A percentile compares a stretch with the other conserved stretches of the same genome.
Evolutionary conservation across 805 yeast genomes (phyloP).

Genomic region (Isabelozyma heimii): DNA sequence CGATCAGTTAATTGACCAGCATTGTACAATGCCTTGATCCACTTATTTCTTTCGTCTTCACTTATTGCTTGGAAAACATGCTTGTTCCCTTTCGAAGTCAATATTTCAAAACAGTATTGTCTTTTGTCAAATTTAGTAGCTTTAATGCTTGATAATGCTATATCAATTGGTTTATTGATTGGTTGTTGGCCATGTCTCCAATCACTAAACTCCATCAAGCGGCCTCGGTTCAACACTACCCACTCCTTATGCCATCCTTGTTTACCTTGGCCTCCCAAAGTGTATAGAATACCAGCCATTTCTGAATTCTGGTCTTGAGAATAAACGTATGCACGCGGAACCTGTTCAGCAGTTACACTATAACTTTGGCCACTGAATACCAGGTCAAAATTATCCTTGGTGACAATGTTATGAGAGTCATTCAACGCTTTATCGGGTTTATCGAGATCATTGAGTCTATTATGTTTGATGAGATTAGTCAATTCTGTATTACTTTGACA

Average conservation of each 20-base stretch:
- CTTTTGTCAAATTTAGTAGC: conserved; percentile 45
- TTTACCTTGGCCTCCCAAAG: conserved; percentile 58
- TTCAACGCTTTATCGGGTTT: not conserved
- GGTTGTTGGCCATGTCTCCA: conserved; percentile 71
- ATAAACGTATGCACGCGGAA: not conserved
- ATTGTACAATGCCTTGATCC: conserved; percentile 64
- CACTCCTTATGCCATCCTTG: conserved; percentile 88
- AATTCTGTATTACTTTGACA: conserved; percentile 38
- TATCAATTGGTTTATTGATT: conserved; percentile 65
- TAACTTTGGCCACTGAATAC: conserved; percentile 16
- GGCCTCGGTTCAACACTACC: conserved; percentile 73
- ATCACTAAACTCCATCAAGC: conserved; percentile 67
- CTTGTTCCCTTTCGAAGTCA: conserved; percentile 63
- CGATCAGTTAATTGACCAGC: conserved; percentile 49
- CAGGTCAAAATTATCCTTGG: conserved; percentile 26
- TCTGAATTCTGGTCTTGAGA: conserved; percentile 25
- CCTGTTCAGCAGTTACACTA: not conserved
- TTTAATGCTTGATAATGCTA: conserved; percentile 65
- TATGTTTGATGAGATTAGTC: conserved; percentile 27
- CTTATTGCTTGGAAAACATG: conserved; percentile 74
- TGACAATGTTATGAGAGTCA: conserved; percentile 11
- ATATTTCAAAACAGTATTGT: conserved; percentile 67
- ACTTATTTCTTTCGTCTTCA: conserved; percentile 61
- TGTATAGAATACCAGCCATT: conserved; percentile 51
- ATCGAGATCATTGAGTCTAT: conserved; percentile 15